Evolutionary conservation across 371 early-diverging fungal genomes (phyloP).

Genomic region (Haplosporangium sp.): DNA sequence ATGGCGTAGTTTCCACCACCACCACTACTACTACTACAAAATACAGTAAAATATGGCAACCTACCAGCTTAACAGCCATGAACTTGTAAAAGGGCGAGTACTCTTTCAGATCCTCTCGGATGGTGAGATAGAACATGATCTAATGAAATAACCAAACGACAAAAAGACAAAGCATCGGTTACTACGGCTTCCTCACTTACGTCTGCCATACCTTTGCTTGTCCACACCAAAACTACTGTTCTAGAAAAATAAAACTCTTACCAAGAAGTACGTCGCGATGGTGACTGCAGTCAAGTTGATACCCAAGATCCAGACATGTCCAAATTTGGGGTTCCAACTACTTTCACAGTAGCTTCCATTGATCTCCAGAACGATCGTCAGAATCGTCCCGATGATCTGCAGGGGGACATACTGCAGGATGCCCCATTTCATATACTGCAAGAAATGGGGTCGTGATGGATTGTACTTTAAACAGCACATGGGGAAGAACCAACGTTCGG

Average conservation of each 20-base stretch:
- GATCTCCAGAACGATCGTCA: slow-evolving; percentile 36
- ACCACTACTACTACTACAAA: too few species aligned
- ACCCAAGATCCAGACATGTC: slow-evolving; percentile 56
- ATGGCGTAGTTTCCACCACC: too few species aligned
- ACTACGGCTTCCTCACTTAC: neutral
- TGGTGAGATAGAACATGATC: slow-evolving; percentile 68
- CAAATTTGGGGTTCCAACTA: slow-evolving; percentile 55
- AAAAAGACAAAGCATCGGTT: neutral
- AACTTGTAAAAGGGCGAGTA: slow-evolving; percentile 56
- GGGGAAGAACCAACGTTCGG: slow-evolving; percentile 67
- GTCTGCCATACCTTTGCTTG: neutral
- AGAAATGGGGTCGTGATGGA: slow-evolving; percentile 68
- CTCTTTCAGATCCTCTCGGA: slow-evolving; percentile 54
- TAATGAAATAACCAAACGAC: neutral
- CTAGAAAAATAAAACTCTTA: slow-evolving; percentile 25
- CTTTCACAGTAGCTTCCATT: slow-evolving; percentile 38
- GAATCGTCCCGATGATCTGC: slow-evolving; percentile 60
- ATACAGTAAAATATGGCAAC: neutral
- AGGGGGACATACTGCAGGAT: slow-evolving; percentile 76
- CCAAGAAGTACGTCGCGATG: slow-evolving; percentile 55
- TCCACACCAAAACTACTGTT: too few species aligned
- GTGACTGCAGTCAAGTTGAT: slow-evolving; percentile 49
- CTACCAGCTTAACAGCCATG: slow-evolving; percentile 54
- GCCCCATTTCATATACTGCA: slow-evolving; percentile 66
- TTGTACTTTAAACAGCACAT: slow-evolving; percentile 70